Evolutionary conservation across 805 yeast genomes (phyloP), one percentile per base, ranked within the genome.

Genomic region (Zygoascus ofunaensis): DNA sequence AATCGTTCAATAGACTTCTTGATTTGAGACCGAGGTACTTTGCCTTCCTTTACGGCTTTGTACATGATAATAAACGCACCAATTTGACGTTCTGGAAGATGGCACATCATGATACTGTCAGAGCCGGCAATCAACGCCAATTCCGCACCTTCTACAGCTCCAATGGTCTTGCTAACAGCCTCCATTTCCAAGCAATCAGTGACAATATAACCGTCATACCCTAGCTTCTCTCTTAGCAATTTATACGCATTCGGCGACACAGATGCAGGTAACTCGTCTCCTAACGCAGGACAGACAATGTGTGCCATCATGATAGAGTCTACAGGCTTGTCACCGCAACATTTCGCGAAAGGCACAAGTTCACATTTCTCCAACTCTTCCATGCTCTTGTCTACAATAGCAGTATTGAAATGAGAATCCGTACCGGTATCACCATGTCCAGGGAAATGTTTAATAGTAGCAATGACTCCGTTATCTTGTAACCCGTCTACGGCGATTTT

Each of bases 151-250:
- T 76, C 80, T 15, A 76, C 77, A 34, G 76, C 58, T 4, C 80
- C 80, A 45, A 74, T 67, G 4, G 75, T 72, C 45, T 73, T 74
- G 54, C 73, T 72, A 26, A 77, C 58, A 1, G 80, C 75, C 44
- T 77, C 80, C 74, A 77, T 68, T 52, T 76, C 79, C 34, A 77
- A 59, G 51, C 82, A 77, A 54, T 77, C 82, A 45, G 76, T 70
- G n/a, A 76, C 60, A 3, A 74, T 78, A 23, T 74, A 66, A 2
- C 81, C 81, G 20, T 74, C 61, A 52, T 75, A 77, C 1, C 68
- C 65, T 39, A 76, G 50, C 21, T 73, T 73, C 23, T 64, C 59
- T 28, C 80, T 58, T 10, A 76, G 54, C 41, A 71, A 72, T 30
- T 71, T 69, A n/a, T 76, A 57, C n/a, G 76, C 60, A 0, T 68